Percentiles rank a stretch among this genome's conserved stretches.
Evolutionary conservation across 257 asterid genomes (phyloP).

Genomic region (Handroanthus guayacan): DNA sequence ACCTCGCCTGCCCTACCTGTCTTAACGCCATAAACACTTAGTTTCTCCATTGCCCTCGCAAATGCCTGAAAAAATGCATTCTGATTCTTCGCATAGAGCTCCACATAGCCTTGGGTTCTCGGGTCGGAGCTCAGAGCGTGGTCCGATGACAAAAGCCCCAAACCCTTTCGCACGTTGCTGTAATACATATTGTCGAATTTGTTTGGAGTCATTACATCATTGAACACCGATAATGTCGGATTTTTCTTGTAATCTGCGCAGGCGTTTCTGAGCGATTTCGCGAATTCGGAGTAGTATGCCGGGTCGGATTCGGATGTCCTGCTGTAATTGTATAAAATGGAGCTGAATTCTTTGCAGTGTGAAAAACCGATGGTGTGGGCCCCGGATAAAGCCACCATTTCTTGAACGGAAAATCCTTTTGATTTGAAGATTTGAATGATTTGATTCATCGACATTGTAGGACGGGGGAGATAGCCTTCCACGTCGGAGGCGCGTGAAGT

Average conservation of each 20-base stretch:
- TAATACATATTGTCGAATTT: slow-evolving; percentile 78
- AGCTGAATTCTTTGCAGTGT: slow-evolving; percentile 86
- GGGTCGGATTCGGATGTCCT: slow-evolving; percentile 59
- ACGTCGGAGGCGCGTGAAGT: slow-evolving; percentile 56
- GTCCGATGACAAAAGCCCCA: slow-evolving; percentile 78
- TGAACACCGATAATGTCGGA: slow-evolving; percentile 82
- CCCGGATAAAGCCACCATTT: slow-evolving; percentile 87
- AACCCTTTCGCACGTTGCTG: slow-evolving; percentile 66
- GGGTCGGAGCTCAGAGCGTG: slow-evolving; percentile 63
- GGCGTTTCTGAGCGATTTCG: slow-evolving; percentile 59
- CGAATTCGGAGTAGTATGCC: slow-evolving; percentile 72
- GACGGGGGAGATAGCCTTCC: slow-evolving; percentile 73
- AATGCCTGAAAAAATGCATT: slow-evolving; percentile 73
- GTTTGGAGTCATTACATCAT: slow-evolving; percentile 75
- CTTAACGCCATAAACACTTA: slow-evolving; percentile 67
- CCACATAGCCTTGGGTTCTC: slow-evolving; percentile 60
- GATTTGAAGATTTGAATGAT: slow-evolving; percentile 61
- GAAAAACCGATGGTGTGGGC: slow-evolving; percentile 98
- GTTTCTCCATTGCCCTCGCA: slow-evolving; percentile 80
- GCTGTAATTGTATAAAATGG: slow-evolving; percentile 71
- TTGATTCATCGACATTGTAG: slow-evolving; percentile 68
- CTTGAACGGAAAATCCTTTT: slow-evolving; percentile 68
- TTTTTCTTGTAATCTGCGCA: slow-evolving; percentile 61
- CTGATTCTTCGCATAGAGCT: slow-evolving; percentile 64
- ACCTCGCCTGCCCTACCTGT: slow-evolving; percentile 81